These are phyloP conservation scores for Penicillium concentricum DNA, from an alignment of 2,329 filamentous ascomycete species.

Conservation along the genomic window DNA sequence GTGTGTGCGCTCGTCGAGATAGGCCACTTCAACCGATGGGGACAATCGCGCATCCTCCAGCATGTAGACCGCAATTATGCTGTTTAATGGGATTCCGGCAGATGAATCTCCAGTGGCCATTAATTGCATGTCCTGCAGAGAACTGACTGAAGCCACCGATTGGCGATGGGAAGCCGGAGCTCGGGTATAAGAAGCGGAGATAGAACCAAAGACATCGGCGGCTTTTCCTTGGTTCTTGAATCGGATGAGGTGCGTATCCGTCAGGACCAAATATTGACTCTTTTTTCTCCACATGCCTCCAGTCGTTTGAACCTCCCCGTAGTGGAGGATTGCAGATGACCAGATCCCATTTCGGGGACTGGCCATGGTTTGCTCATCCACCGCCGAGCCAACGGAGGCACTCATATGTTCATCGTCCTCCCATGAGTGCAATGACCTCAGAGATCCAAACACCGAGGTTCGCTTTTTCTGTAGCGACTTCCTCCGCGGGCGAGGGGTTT, in stretches of 20 bases:
- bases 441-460: constrained; percentile 60
- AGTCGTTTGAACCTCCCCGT: constrained; percentile 69
- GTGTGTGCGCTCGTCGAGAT: constrained; percentile 63
- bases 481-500: constrained; percentile 38
- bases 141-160: constrained; percentile 59
- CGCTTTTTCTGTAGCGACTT: constrained; percentile 49
- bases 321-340: constrained; percentile 55
- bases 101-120: constrained; percentile 57
- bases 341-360: constrained; percentile 40
- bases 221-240: constrained; percentile 69
- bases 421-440: constrained; percentile 53
- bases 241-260: constrained; percentile 65
- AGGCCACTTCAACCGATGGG: constrained; percentile 66
- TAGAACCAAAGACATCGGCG: constrained; percentile 59
- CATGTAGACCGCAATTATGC: constrained; percentile 66
- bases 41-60: constrained; percentile 66
- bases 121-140: constrained; percentile 61
- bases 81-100: constrained; percentile 58
- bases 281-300: constrained; percentile 70
- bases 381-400: constrained; percentile 52
- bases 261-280: constrained; percentile 70
- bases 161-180: constrained; percentile 53
- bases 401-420: constrained; percentile 54
- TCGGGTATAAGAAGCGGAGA: constrained; percentile 43
- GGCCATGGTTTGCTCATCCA: constrained; percentile 47